Conservation (phyloP, 2,329 filamentous ascomycete genomes). For the Claviceps sp. region DNA sequence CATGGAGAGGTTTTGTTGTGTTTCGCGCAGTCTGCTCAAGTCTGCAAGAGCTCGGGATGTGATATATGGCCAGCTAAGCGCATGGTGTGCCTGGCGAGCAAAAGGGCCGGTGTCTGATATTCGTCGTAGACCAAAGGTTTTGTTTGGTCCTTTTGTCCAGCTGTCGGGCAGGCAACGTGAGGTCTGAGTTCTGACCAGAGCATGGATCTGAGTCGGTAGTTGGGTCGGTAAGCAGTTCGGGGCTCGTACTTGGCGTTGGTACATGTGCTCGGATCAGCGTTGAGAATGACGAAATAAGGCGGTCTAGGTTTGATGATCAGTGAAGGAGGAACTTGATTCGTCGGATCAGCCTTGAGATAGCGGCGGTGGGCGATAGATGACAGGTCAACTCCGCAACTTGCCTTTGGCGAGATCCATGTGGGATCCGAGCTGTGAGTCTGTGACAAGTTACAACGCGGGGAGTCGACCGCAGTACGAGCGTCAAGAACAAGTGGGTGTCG, state of each 20-base stretch:
- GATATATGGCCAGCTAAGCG: not conserved
- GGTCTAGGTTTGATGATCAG: not conserved
- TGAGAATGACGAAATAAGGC: not conserved
- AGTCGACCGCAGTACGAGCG: no score
- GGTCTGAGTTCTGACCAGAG: not conserved
- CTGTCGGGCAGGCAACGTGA: not conserved
- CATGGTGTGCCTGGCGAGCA: constrained; percentile 4
- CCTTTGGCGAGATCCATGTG: not conserved
- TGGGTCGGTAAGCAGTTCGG: not conserved
- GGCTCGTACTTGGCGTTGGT: not conserved
- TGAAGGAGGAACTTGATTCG: not conserved
- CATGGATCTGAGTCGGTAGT: no score
- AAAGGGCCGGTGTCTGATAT: not conserved
- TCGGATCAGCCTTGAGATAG: not conserved
- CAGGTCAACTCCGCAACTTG: no score
- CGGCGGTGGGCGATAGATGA: not conserved
- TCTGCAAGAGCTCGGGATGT: constrained; percentile 2
- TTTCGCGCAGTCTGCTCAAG: constrained; percentile 1
- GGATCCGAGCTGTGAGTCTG: not conserved
- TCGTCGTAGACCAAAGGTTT: not conserved
- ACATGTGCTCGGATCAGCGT: not conserved
- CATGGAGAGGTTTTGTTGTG: not conserved
- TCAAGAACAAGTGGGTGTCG: no score
- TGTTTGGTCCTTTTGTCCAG: not conserved
- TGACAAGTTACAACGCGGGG: no score